Base-by-base conservation (phyloP, 1,139 yeast species). In the Chernovozyma aurita region DNA sequence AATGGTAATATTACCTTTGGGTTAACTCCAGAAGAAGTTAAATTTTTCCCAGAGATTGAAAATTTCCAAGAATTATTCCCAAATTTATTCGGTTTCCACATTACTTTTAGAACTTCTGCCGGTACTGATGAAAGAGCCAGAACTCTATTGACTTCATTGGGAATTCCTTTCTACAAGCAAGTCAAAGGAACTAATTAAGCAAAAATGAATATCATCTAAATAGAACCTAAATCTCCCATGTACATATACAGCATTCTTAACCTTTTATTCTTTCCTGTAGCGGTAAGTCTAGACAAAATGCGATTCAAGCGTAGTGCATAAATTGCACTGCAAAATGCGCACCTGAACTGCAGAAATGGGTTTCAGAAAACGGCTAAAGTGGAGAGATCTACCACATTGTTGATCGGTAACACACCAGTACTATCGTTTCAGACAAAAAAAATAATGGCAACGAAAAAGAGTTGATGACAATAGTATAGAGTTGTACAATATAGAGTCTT, bases 91-190 rank as follows among this genome's bases (percentile, higher is more conserved):
- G 97, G 97, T 42, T 74, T 92, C 68, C 85, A 88, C 55, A 73
- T 92, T 40, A 85, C 90, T 30, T 68, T 92, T 48, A 86, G 85
- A 56, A 92, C 98, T 22, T 66, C 86, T 33, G 97, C 97, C 8
- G 88, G 87, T 61, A 82, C 88, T 21, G 97, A 90, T 55, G 79
- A 80, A 29, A 95, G 87, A 52, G 97, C 97, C n/a, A 78, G 95
- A 59, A 78, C 85, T 20, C 70, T 92, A 50, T 65, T 92, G 43
- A 84, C 95, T 55, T 82, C 88, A 3, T 73, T 80, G 49, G 96
- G 96, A 12, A 61, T 92, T 43, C 95, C 96, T 36, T 86, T 92
- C 67, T 44, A 50, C 38, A 47, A 47, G 28, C 41, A 42, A 32
- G 39, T 34, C 4, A 40, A 39, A 30, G 34, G 9, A 7, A 7